Evolutionary conservation across 2,329 filamentous ascomycete species (phyloP).

Genomic region (Sporothrix phasma): DNA sequence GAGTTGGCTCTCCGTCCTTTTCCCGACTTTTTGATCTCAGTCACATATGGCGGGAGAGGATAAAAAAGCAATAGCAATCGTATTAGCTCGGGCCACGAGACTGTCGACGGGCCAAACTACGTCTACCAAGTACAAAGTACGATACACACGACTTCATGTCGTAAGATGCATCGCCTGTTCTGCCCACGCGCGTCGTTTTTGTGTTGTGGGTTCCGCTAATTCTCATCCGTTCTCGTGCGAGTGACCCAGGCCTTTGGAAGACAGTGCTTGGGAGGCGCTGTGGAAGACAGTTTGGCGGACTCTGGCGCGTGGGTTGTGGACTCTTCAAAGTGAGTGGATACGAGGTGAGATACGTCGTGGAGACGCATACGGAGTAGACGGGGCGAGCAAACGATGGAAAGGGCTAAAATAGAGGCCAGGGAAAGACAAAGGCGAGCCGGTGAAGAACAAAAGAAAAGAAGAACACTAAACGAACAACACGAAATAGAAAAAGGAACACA

Average conservation of each 20-base stretch:
- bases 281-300: too few species aligned
- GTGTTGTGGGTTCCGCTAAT: background rate
- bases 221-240: background rate
- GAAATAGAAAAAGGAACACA: background rate
- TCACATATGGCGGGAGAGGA: too few species aligned
- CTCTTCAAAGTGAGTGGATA: background rate
- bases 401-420: background rate
- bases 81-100: too few species aligned
- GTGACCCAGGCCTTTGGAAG: background rate
- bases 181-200: background rate
- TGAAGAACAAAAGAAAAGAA: background rate
- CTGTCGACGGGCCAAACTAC: too few species aligned
- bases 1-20: too few species aligned
- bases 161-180: background rate
- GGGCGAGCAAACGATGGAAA: background rate
- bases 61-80: too few species aligned
- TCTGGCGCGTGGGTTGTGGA: background rate
- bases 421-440: background rate
- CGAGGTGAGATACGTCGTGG: too few species aligned
- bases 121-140: too few species aligned
- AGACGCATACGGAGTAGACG: too few species aligned
- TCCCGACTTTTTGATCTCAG: too few species aligned
- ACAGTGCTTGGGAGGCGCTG: background rate
- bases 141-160: background rate
- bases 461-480: background rate